phyloP scores from a whole-genome alignment of 306 rosid genomes.

The Erythrophleum fordii region DNA sequence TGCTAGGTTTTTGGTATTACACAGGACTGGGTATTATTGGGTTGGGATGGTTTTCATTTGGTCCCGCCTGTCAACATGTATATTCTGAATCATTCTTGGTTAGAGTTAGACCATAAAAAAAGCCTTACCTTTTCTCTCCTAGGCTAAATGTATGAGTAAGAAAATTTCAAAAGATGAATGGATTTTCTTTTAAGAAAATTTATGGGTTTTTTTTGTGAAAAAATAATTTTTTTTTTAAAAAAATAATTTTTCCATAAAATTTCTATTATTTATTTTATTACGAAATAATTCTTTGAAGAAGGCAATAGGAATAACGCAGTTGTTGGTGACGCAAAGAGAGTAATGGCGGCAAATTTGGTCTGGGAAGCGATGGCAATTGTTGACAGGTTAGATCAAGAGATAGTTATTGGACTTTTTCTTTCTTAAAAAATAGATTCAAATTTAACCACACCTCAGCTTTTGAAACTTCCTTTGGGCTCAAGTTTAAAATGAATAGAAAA shows the following conservation, averaged over 20 bases:
- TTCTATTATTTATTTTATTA: background rate
- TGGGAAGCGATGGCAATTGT: background rate
- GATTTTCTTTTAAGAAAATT: background rate
- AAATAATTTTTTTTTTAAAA: background rate
- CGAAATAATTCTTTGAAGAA: background rate
- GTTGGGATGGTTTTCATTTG: constrained; percentile 12
- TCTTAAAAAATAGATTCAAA: no score
- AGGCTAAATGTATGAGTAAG: background rate
- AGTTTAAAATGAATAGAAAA: no score
- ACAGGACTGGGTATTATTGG: background rate
- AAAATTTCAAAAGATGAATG: background rate
- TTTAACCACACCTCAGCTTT: no score
- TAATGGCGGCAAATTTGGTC: background rate
- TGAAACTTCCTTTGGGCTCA: no score
- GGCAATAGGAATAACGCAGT: background rate
- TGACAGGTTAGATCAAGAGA: background rate
- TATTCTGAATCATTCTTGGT: background rate
- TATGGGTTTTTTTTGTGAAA: background rate
- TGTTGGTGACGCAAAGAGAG: background rate
- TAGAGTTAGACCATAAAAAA: background rate
- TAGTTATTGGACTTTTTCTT: no score
- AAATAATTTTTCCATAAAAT: no score
- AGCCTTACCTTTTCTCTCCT: background rate
- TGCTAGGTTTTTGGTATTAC: constrained; percentile 30
- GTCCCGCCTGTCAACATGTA: background rate